Evolutionary conservation across 345 rosid species (phyloP), one percentile per base, ranked within the genome.

Genomic region (Populus alba): DNA sequence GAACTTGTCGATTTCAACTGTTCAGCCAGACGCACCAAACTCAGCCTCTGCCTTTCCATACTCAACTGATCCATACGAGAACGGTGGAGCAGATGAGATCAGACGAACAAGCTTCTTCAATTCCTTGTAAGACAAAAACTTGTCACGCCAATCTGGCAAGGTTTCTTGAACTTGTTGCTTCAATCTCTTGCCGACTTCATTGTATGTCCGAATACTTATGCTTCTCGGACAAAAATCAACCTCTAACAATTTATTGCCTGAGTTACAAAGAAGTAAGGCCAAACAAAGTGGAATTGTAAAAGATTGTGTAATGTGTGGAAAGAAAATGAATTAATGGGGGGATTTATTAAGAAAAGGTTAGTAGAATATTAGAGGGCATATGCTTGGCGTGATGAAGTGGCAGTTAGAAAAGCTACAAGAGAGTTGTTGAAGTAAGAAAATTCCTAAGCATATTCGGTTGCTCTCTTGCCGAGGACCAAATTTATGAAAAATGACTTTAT

Each of bases 141-240:
- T 91, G 90, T 91, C 92, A 5, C 88, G 82, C 98, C 98, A 95
- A 41, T 80, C 92, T 0, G 97, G 97, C 81, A 92, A 79, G 2
- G 97, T 88, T 80, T 92, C 97, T 70, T 88, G 86, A 55, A 89
- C 86, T 78, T 95, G 98, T 65, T 90, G 93, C 85, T 88, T 89
- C 75, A 95, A 70, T 85, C 92, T 85, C 90, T 95, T 95, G 11
- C 97, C 97, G 22, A 95, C 89, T 95, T 95, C 98, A 95, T 90
- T 57, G 7, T 70, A 39, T 39, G 53, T 70, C 53, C 0, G 16
- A 11, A n/a, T 4, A 9, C 72, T 37, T 37, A 20, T 1, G 41
- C 0, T 18, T 38, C 71, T 38, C 71, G 4, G 37, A 33, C 12
- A 22, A 35, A 59, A 23, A 59, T 1, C 6, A 59, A 23, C 65